Percentiles rank a stretch among this genome's conserved stretches.
Evolutionary conservation across 768 basidiomycete species (phyloP).

Genomic region (Auricularia heimuer): DNA sequence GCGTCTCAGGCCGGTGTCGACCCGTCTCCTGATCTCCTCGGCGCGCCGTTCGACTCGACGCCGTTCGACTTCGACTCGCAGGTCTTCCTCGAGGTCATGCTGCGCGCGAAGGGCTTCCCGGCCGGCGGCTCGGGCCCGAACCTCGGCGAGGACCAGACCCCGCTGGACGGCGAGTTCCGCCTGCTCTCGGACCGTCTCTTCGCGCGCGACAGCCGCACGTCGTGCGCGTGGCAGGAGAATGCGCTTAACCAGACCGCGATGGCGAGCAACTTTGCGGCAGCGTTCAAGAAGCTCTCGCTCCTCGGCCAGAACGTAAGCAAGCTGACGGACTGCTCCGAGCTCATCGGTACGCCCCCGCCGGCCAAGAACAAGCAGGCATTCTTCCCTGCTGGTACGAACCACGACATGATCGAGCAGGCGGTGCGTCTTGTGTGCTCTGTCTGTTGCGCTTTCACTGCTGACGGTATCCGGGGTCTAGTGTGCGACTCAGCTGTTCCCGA

Average conservation of each 20-base stretch:
- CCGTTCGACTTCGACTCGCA: slow-evolving; percentile 13
- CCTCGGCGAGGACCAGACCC: slow-evolving; percentile 10
- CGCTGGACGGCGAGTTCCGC: slow-evolving; percentile 7
- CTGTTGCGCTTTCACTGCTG: background rate
- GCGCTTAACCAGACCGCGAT: too few species aligned
- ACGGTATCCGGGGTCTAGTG: background rate
- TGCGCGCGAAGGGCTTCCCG: slow-evolving; percentile 24
- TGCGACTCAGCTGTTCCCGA: background rate
- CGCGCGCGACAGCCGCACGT: slow-evolving; percentile 9
- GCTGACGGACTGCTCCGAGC: too few species aligned
- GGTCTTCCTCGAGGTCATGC: slow-evolving; percentile 10
- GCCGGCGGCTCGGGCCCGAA: slow-evolving; percentile 7
- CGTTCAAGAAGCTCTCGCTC: too few species aligned
- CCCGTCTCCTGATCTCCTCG: slow-evolving; percentile 12
- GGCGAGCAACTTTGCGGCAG: too few species aligned
- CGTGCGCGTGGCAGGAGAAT: background rate
- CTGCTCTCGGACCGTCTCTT: slow-evolving; percentile 15
- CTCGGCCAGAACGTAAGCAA: too few species aligned
- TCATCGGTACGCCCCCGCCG: too few species aligned
- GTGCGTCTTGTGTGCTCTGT: background rate
- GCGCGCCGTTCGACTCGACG: slow-evolving; percentile 38
- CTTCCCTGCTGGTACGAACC: background rate
- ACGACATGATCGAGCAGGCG: background rate
- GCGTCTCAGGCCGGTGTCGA: slow-evolving; percentile 12
- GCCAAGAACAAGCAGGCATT: too few species aligned